Conservation (phyloP, 176 grass and related monocot genomes). For the Canna indica region DNA sequence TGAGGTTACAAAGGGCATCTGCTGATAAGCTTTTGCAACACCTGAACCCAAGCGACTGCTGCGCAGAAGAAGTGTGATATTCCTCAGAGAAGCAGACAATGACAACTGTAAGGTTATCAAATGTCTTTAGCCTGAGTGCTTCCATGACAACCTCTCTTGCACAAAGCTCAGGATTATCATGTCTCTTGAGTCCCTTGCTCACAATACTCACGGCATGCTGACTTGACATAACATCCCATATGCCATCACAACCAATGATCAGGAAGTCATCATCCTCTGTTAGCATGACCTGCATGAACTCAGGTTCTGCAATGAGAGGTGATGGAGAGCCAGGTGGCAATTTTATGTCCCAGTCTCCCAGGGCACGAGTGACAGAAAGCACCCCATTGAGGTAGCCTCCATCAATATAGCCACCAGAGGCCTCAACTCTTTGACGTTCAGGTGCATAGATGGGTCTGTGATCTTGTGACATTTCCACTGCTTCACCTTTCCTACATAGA, state of each 20-base stretch:
- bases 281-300: slow-evolving; percentile 47
- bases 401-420: slow-evolving; percentile 66
- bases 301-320: slow-evolving; percentile 72
- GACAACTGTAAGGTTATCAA: not conserved
- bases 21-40: slow-evolving; percentile 11
- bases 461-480: slow-evolving; percentile 74
- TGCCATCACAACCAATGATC: slow-evolving; percentile 9
- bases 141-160: slow-evolving; percentile 3
- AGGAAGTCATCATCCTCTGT: slow-evolving; percentile 11
- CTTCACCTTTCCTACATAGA: slow-evolving; percentile 53
- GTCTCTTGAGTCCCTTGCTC: slow-evolving; percentile 4
- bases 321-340: slow-evolving; percentile 31
- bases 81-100: not conserved
- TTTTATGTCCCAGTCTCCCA: slow-evolving; percentile 95
- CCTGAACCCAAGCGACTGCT: not conserved
- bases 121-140: not conserved
- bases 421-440: slow-evolving; percentile 41
- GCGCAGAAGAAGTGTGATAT: not conserved
- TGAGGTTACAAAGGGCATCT: slow-evolving; percentile 8
- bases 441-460: slow-evolving; percentile 50
- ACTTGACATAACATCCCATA: slow-evolving; percentile 16
- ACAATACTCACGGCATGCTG: slow-evolving; percentile 1
- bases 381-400: slow-evolving; percentile 81
- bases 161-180: slow-evolving; percentile 5
- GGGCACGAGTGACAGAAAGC: slow-evolving; percentile 62